Evolutionary conservation across 345 rosid genomes (phyloP), one percentile per base, ranked within the genome.

Genomic region (Pelargonium nanum): DNA sequence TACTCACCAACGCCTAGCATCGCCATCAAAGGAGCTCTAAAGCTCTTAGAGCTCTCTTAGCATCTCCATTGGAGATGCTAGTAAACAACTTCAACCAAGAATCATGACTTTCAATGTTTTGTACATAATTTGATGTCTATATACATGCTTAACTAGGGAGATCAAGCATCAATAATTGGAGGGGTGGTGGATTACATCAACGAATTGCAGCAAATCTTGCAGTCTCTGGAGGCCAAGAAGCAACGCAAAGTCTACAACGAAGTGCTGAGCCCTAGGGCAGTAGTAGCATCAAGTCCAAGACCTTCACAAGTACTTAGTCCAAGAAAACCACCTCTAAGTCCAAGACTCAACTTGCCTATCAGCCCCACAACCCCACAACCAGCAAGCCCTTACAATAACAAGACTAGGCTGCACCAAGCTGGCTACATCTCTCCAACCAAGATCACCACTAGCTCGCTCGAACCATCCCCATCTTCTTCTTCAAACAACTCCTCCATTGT

Each of bases 111-210:
- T n/a, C n/a, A n/a, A n/a, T n/a, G n/a, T n/a, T n/a, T 12, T 40
- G 48, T 0, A 40, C 10, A 40, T 9, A 2, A 2, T 9, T 2
- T 40, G 16, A 40, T 1, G 15, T 40, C 2, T 40, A 40, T 40
- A 12, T 40, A 40, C 15, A 12, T 40, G 48, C 15, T 40, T n/a
- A n/a, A 40, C 12, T 40, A 94, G 97, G 97, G 97, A 64, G 99
- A 94, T 70, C 99, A 90, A 85, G 99, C 99, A 67, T 94, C 99
- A n/a, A 90, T 90, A 30, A 94, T 94, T 28, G 97, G 95, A 50
- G 99, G 99, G 3, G 99, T 94, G 7, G 94, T 90, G 64, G 96
- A 94, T 66, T 94, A 90, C 81, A 88, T 94, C 66, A 86, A 78
- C 24, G 99, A 94, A 73, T 72, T 94, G 72, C 96, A 90, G 58